phyloP scores from a whole-genome alignment of 768 basidiomycete species.

The Amanita phalloides region DNA sequence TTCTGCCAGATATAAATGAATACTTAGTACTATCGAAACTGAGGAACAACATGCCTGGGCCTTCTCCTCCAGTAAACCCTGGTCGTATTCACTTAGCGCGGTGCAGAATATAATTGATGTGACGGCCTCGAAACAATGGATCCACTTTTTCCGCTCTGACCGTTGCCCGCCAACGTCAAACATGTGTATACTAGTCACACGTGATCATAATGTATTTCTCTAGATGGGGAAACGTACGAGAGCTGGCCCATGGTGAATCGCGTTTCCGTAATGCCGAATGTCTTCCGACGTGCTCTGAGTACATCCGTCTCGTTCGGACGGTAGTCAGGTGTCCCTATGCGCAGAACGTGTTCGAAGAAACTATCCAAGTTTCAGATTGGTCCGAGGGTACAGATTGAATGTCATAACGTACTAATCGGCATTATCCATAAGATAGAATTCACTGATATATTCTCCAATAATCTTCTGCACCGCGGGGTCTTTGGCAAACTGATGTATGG shows the following conservation, averaged over 20 bases:
- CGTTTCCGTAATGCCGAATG: conserved; percentile 86
- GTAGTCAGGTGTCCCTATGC: conserved; percentile 77
- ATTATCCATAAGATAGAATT: conserved; percentile 95
- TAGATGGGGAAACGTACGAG: conserved; percentile 29
- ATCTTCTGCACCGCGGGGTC: conserved; percentile 51
- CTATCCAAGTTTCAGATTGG: conserved; percentile 22
- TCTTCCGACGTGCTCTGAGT: conserved; percentile 80
- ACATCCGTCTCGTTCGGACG: conserved; percentile 82
- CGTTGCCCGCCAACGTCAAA: conserved; percentile 76
- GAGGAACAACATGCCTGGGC: conserved; percentile 35
- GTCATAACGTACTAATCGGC: conserved; percentile 63
- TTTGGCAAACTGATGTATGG: conserved; percentile 59
- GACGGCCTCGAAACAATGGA: conserved; percentile 43
- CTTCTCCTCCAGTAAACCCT: conserved; percentile 58
- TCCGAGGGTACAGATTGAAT: background rate
- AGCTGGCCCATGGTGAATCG: conserved; percentile 61
- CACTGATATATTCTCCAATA: conserved; percentile 48
- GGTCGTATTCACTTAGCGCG: conserved; percentile 67
- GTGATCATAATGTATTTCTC: background rate
- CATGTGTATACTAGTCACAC: conserved; percentile 41
- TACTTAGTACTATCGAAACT: background rate
- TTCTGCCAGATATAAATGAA: conserved; percentile 34
- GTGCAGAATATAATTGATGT: conserved; percentile 67
- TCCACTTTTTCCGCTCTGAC: conserved; percentile 77
- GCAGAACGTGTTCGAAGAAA: conserved; percentile 79